Evolutionary conservation across 129 eudicot species (phyloP), one percentile per base, ranked within the genome.

Genomic region (Apium graveolens): DNA sequence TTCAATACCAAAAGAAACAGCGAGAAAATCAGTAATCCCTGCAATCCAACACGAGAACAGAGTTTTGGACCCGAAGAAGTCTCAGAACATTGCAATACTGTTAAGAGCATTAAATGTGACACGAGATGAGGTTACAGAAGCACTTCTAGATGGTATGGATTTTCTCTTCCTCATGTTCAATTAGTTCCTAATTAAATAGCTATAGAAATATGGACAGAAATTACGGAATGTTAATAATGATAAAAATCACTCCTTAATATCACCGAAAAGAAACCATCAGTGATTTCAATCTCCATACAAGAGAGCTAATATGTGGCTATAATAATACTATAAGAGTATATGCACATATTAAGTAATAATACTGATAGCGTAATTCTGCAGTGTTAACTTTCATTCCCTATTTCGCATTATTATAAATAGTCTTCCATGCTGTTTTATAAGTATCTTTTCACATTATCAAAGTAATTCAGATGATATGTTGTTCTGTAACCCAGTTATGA

Each of bases 41-140:
- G 85, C 93, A 35, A 86, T 79, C 74, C 93, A 83, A 66, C 85
- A 87, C 80, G 97, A 96, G 80, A 90, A 84, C 84, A 87, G 97
- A 86, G 96, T 96, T 5, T 79, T 96, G 76, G 99, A 96, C 80
- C 99, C 99, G 5, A 96, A 92, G 86, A 96, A 92, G 86, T 92
- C 97, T 11, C 99, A 96, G 79, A 96, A 96, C 90, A 96, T 96
- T 73, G 97, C 99, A 63, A 96, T 96, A 46, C 62, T 96, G 29
- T 81, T 92, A 71, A 82, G 97, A 73, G 99, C 99, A 46, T 63
- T 96, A 82, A 96, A 96, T 75, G 99, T 96, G 80, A 90, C 99
- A 34, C 78, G 86, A 76, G 99, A 92, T n/a, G 97, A 90, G 85
- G 97, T 96, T 75, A 82, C 91, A 69, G 97, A 92, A 82, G 95